Base-by-base conservation (phyloP, 148 eudicot species). In the Heliamphora exappendiculata region DNA sequence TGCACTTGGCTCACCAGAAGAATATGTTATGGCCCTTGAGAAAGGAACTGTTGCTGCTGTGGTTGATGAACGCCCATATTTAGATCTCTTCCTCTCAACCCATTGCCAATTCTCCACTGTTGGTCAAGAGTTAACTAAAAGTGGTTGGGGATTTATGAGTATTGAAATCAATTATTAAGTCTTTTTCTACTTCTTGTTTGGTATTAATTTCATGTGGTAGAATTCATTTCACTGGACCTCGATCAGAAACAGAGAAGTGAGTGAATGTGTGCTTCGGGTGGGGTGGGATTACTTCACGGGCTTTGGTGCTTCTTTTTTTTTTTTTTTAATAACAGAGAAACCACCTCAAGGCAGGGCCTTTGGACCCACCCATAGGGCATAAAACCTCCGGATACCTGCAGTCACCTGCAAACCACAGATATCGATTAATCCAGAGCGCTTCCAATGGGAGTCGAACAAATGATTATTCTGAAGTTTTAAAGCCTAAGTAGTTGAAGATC, bases 91-190 rank as follows among this genome's bases (percentile, higher is more conserved):
- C 77, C 86, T 90, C 55, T 81, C 97, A 0, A 83, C 57, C 42
- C 10, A 89, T 65, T 92, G 98, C 84, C 76, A 71, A 70, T 92
- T 89, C 81, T 78, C 87, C 45, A 75, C 83, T 59, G 93, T 89
- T 1, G 97, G 97, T 37, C 90, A 73, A 75, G 88, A 89, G 75
- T 94, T 94, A 83, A 90, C 97, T 6, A 90, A 83, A 80, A 78
- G 89, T 41, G 90, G 93, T 0, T 94, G 98, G 98, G 98, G 97
- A 57, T 94, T 94, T 79, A 95, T 92, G 78, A 94, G 98, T 89
- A 70, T 81, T 60, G 41, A 5, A 54, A 53, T 13, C 9, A 39
- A 45, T 65, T 51, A 29, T n/a, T 26, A 34, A 58, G 12, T 29
- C n/a, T 66, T 71, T 39, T 5, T 36, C 29, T 29, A 49, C 7